Evolutionary conservation across 768 basidiomycete genomes (phyloP).

Genomic region (Suillus americanus): DNA sequence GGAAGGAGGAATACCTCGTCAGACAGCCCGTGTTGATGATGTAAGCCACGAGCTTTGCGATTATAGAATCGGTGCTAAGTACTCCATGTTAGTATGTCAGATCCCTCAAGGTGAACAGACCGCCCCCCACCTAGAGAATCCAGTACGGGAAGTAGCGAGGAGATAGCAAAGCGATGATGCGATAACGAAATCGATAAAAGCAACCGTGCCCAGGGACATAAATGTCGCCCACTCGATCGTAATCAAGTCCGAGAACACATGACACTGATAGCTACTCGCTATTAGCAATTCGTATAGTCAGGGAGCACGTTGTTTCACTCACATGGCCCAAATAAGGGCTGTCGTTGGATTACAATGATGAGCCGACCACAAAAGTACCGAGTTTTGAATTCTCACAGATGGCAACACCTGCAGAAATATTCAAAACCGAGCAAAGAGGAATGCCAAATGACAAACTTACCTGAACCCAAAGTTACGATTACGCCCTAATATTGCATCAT

Average conservation of each 20-base stretch:
- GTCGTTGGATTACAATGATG: not conserved
- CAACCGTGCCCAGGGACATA: not conserved
- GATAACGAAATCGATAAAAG: not conserved
- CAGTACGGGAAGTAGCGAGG: not conserved
- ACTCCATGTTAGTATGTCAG: not conserved
- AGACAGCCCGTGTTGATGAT: not conserved
- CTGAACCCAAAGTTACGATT: not conserved
- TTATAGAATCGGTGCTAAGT: not conserved
- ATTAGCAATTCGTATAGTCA: not conserved
- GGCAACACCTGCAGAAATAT: not conserved
- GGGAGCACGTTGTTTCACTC: not conserved
- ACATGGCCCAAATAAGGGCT: not conserved
- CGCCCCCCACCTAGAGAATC: not conserved
- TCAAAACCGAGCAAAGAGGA: not conserved
- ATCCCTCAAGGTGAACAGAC: not conserved
- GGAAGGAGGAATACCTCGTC: not conserved
- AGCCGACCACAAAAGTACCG: not conserved
- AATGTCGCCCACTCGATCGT: not conserved
- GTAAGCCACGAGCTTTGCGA: not conserved
- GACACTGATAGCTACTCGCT: not conserved
- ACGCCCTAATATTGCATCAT: not conserved
- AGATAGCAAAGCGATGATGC: not conserved
- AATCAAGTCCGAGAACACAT: not conserved
- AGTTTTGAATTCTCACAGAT: not conserved
- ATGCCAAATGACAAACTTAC: not conserved